phyloP scores from a whole-genome alignment of 345 rosid genomes.

The Lepidium didymum region DNA sequence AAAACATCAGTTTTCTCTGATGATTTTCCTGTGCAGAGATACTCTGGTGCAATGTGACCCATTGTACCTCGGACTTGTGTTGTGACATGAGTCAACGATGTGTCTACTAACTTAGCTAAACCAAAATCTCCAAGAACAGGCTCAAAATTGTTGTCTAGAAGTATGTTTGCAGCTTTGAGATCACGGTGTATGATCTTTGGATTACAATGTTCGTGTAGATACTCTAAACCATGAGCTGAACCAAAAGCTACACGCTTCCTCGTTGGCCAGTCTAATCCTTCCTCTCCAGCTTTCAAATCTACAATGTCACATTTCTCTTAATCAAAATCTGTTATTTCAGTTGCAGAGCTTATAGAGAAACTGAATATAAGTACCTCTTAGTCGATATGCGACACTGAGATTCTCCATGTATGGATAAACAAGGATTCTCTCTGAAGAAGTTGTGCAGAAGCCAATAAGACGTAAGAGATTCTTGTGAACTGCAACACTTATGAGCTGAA shows the following conservation, averaged over 20 bases:
- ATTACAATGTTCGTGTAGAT: slow-evolving; percentile 75
- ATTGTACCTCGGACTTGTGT: slow-evolving; percentile 89
- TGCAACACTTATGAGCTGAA: slow-evolving; percentile 75
- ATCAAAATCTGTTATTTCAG: neutral
- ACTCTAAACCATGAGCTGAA: slow-evolving; percentile 81
- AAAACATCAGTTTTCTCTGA: slow-evolving; percentile 87
- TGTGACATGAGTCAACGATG: slow-evolving; percentile 67
- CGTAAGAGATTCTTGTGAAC: slow-evolving; percentile 77
- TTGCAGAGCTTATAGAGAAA: neutral
- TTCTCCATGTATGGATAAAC: slow-evolving; percentile 92
- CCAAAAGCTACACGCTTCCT: slow-evolving; percentile 78
- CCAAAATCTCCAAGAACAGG: slow-evolving; percentile 91
- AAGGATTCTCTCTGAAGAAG: slow-evolving; percentile 69
- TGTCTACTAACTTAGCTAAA: slow-evolving; percentile 60
- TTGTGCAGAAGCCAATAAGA: slow-evolving; percentile 73
- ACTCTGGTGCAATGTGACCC: slow-evolving; percentile 95
- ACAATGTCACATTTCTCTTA: neutral
- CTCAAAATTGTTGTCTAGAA: slow-evolving; percentile 69
- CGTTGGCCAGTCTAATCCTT: slow-evolving; percentile 70
- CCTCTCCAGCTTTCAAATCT: slow-evolving; percentile 74
- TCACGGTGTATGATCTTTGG: slow-evolving; percentile 92
- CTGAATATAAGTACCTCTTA: slow-evolving; percentile 51
- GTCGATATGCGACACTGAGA: slow-evolving; percentile 68
- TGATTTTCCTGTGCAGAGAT: slow-evolving; percentile 77
- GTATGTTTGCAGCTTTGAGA: slow-evolving; percentile 84